Evolutionary conservation across 768 basidiomycete genomes (phyloP), one percentile per base, ranked within the genome.

Genomic region (Tremella fuciformis): DNA sequence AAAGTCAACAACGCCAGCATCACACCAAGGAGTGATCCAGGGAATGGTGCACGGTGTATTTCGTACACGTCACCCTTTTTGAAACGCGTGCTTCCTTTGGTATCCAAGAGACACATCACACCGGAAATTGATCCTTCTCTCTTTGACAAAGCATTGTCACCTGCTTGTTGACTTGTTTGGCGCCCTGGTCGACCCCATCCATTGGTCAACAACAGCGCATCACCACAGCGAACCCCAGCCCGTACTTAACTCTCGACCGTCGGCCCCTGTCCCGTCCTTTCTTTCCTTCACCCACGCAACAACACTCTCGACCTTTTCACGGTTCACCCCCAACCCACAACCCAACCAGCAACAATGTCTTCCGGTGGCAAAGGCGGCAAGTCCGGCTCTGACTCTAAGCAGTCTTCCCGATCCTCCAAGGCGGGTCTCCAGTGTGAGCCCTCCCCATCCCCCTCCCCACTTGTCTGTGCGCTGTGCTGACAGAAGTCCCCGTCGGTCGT

Each of bases 401-500:
- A 82, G 8, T 81, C 84, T 70, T 85, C 87, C 53, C 85, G 87
- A 57, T 89, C 89, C 13, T 78, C 81, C 50, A 81, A 81, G 72
- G 80, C 80, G 60, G 77, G 76, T 58, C 77, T 78, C 68, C 73
- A 73, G 57, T 75, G 76, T 70, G 50, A 74, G 69, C 67, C 18
- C 13, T 69, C 18, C 13, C 55, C 37, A 50, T 38, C 83, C 84
- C 3, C 83, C 84, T 61, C 78, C 85, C 53, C 59, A 7, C 52
- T 50, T 38, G 59, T 63, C 55, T 64, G 62, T 38, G 56, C 64
- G 53, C 46, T 15, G 54, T 67, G 83, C 87, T 55, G 85, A 88
- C 76, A 88, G 25, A 50, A 73, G 71, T 91, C 81, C 89, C 89
- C 54, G 89, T 91, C 67, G 89, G 89, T 82, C 89, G 89, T 87